phyloP scores from a whole-genome alignment of 176 grass and related monocot species.

The Lolium multiflorum region DNA sequence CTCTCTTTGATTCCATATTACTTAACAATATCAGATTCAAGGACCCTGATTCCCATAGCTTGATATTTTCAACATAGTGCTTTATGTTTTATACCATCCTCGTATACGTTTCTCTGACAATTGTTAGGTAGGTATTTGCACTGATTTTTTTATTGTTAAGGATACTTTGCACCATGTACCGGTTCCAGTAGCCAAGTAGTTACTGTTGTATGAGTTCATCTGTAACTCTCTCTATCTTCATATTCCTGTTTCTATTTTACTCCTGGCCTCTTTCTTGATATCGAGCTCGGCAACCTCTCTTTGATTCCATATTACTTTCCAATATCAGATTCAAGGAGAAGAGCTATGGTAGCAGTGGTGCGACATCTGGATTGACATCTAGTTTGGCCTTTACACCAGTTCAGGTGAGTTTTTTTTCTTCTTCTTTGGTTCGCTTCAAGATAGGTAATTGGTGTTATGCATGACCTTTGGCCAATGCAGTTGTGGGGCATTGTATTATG shows the following conservation, averaged over 20 bases:
- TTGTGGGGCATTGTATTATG: not conserved
- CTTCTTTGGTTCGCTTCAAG: not conserved
- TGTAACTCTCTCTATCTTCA: too few species aligned
- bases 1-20: too few species aligned
- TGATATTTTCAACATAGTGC: not conserved
- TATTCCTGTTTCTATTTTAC: constrained; percentile 24
- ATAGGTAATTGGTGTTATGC: not conserved
- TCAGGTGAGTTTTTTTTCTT: constrained; percentile 60
- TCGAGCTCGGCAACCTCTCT: not conserved
- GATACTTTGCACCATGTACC: constrained; percentile 10
- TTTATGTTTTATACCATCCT: constrained; percentile 8
- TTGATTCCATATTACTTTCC: constrained; percentile 31
- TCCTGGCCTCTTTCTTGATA: not conserved
- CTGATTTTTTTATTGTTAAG: not conserved
- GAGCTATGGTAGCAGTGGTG: constrained; percentile 78
- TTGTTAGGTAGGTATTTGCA: not conserved
- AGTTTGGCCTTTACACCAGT: constrained; percentile 96
- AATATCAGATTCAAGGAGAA: constrained; percentile 90
- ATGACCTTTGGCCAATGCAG: not conserved
- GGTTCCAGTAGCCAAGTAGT: not conserved
- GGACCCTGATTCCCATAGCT: too few species aligned
- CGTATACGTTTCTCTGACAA: not conserved
- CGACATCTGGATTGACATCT: constrained; percentile 84
- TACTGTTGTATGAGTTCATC: too few species aligned
- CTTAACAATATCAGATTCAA: too few species aligned